Base-by-base conservation (phyloP, 805 yeast species). In the Nakazawaea wyomingensis region DNA sequence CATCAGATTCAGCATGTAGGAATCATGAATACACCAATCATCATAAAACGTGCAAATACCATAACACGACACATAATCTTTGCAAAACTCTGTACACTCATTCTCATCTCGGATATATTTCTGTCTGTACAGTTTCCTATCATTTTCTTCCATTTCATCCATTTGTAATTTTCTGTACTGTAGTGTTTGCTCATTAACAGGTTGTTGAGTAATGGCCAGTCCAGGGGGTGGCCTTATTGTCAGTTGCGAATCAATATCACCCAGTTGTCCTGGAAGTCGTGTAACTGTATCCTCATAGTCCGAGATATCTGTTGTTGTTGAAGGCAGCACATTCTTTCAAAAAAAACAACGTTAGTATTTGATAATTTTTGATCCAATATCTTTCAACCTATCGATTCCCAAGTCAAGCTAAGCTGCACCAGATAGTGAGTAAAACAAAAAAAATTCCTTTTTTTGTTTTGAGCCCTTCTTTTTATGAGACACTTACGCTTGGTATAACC, bases 61-160 rank as follows among this genome's bases (percentile, higher is more conserved):
- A 19, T 34, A 43, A 24, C 46, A 43, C 4, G 43, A 37, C 19
- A 31, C 11, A 28, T 18, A 33, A 14, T 37, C 46, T 22, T 37
- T 16, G n/a, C 42, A 43, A 33, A 43, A 43, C 27, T 43, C 39
- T 7, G 35, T 3, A 14, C 46, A 43, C 34, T 43, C 45, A 36
- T 37, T 42, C 10, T 36, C 30, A 9, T 36, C 41, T 31, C 45
- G 30, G 4, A 14, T 11, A 17, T 30, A 27, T 18, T 21, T 28
- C 26, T 41, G 44, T 19, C 37, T 30, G 16, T 34, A 34, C 11
- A 9, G 34, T n/a, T 34, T 40, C 5, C 10, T 11, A 7, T 35
- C 38, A 26, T 26, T n/a, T n/a, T n/a, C 37, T 6, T 19, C 11
- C 6, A 8, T 9, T 16, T 22, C 14, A 7, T 14, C 16, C 34